Percentiles rank a stretch among this genome's conserved stretches.
phyloP scores from a whole-genome alignment of 345 rosid genomes.

The Eucalyptus curtisii region DNA sequence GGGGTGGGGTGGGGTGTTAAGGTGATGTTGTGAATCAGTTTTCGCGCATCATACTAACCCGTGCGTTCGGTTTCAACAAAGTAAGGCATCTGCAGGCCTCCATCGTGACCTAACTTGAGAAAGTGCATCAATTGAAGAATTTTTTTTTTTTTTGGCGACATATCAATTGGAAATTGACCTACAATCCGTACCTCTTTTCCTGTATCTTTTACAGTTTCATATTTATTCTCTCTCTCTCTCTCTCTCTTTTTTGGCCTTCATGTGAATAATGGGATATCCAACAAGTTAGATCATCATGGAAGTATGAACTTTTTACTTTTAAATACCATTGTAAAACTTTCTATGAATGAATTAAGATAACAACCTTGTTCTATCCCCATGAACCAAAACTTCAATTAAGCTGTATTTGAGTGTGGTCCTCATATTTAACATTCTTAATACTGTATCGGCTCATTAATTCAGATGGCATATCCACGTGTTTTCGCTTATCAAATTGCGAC shows the following conservation, averaged over 20 bases:
- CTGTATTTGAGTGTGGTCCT: neutral
- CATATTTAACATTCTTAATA: neutral
- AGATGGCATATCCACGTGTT: neutral
- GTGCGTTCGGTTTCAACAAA: too few species aligned
- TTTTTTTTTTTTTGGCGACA: neutral
- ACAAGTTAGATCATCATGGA: neutral
- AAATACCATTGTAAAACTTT: neutral
- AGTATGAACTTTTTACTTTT: neutral
- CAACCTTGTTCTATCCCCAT: neutral
- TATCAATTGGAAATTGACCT: neutral
- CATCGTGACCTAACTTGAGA: too few species aligned
- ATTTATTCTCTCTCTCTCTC: neutral
- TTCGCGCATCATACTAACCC: too few species aligned
- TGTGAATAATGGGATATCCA: neutral
- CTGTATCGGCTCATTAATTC: neutral
- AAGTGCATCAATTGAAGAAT: too few species aligned
- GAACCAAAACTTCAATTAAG: neutral
- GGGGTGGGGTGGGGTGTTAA: too few species aligned
- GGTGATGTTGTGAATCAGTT: too few species aligned
- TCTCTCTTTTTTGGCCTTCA: neutral
- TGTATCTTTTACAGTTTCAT: neutral
- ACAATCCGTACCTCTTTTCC: neutral
- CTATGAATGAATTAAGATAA: neutral
- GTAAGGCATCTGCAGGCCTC: too few species aligned
- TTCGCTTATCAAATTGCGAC: neutral